Conservation (phyloP, 2,329 filamentous ascomycete species). For the Fusarium burgessii region DNA sequence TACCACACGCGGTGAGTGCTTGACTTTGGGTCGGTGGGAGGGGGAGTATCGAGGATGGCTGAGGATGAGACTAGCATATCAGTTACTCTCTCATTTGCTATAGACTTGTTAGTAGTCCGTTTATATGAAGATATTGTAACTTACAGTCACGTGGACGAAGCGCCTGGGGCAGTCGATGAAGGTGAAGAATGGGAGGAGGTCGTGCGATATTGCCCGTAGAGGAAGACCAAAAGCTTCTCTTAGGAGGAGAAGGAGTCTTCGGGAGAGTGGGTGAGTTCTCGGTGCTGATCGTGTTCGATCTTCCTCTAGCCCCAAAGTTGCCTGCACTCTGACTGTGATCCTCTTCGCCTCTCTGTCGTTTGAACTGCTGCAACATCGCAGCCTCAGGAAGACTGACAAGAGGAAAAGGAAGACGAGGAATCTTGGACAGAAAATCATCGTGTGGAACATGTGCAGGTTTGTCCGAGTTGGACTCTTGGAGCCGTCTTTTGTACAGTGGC, state of each 20-base stretch:
- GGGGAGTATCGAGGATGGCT: slow-evolving; percentile 41
- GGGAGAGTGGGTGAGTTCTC: slow-evolving; percentile 43
- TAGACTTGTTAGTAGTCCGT: slow-evolving; percentile 2
- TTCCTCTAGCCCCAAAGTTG: slow-evolving; percentile 43
- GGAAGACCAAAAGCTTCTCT: slow-evolving; percentile 19
- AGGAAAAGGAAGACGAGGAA: slow-evolving; percentile 51
- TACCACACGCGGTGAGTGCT: slow-evolving; percentile 25
- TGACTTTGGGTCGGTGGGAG: slow-evolving; percentile 14
- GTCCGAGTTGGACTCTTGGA: slow-evolving; percentile 22
- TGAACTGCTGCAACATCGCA: slow-evolving; percentile 50
- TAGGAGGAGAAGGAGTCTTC: slow-evolving; percentile 44
- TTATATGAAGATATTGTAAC: not conserved
- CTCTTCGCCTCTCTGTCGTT: slow-evolving; percentile 52
- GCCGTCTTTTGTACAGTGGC: slow-evolving; percentile 35
- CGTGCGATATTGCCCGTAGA: slow-evolving; percentile 7
- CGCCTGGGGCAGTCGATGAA: slow-evolving; percentile 10
- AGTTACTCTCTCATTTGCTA: slow-evolving; percentile 40
- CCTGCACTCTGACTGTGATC: slow-evolving; percentile 51
- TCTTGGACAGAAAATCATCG: slow-evolving; percentile 39
- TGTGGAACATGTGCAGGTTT: slow-evolving; percentile 35
- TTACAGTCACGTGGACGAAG: slow-evolving; percentile 37
- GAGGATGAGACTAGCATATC: slow-evolving; percentile 45
- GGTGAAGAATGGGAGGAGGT: slow-evolving; percentile 36
- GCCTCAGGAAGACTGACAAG: slow-evolving; percentile 55
- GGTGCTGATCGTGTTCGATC: slow-evolving; percentile 50